Percentiles rank a stretch among this genome's conserved stretches.
Evolutionary conservation across 2,329 filamentous ascomycete species (phyloP).

Genomic region (Hymenoscyphus fructigenus): DNA sequence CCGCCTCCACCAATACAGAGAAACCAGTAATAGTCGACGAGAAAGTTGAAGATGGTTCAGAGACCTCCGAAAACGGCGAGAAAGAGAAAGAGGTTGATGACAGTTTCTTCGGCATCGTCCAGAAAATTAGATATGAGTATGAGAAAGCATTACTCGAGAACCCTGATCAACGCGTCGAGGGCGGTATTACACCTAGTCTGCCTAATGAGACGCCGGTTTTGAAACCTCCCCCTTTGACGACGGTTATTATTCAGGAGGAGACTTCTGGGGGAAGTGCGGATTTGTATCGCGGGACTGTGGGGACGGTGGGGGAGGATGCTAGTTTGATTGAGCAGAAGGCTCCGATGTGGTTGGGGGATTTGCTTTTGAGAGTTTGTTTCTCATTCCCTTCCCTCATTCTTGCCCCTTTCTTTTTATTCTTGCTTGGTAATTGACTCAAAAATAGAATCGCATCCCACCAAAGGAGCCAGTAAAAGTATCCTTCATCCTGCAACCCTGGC

Average conservation of each 20-base stretch:
- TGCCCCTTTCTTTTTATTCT: neutral
- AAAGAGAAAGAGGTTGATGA: constrained; percentile 75
- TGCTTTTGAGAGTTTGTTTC: constrained; percentile 65
- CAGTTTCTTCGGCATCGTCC: constrained; percentile 69
- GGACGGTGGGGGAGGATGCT: constrained; percentile 70
- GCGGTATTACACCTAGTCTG: constrained; percentile 65
- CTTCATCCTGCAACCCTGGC: constrained; percentile 82
- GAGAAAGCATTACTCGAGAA: constrained; percentile 62
- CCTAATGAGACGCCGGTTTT: constrained; percentile 74
- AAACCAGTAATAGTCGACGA: constrained; percentile 76
- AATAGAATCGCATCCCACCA: constrained; percentile 70
- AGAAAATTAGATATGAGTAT: constrained; percentile 71
- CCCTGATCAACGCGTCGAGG: constrained; percentile 56
- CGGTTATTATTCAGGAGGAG: constrained; percentile 69
- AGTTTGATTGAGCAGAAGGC: constrained; percentile 83
- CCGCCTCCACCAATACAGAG: constrained; percentile 61
- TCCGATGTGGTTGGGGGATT: constrained; percentile 89
- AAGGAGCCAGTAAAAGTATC: constrained; percentile 98
- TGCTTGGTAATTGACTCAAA: neutral
- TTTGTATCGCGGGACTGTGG: constrained; percentile 87
- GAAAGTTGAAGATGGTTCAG: constrained; percentile 62
- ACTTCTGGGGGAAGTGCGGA: constrained; percentile 72
- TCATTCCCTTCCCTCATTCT: constrained; percentile 20
- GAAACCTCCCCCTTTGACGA: constrained; percentile 66
- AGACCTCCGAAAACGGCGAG: constrained; percentile 53